Base-by-base conservation (phyloP, 2,329 filamentous ascomycete species). In the Sarocladiaceae sp. region DNA sequence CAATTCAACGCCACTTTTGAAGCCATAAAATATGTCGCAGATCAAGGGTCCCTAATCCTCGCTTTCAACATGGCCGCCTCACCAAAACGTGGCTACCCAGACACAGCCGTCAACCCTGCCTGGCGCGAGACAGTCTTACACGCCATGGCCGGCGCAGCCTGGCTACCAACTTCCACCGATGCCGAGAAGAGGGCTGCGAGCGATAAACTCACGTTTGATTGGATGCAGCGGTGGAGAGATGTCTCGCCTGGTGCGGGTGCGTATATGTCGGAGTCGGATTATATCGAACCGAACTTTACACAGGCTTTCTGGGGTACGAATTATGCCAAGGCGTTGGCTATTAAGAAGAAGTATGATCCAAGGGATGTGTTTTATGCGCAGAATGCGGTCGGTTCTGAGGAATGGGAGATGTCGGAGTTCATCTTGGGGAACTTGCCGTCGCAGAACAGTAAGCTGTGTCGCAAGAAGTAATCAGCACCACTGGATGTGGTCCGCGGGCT, bases 181-280 rank as follows among this genome's bases (percentile, higher is more conserved):
- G 36, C 8, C 8, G 18, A 8, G 12, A 10, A 20, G 36, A 39
- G 18, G 18, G 18, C 18, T 10, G 36, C 36, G 12, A 39, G 36
- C 17, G 36, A 39, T 7, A 39, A 39, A 17, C 10, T 39, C 36
- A 39, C 36, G 52, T 59, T 66, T 37, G 59, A 62, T 47, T 71
- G 66, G 62, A 65, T 67, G 61, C 50, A 57, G 52, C 51, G 57
- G 1, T 64, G 63, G 60, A 37, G 61, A n/a, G 58, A 59, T 2
- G 29, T 33, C 29, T 15, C 29, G 29, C 60, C 60, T 1, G 50
- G 48, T 8, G 8, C 36, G 1, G 75, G 75, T 4, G 66, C 72
- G 4, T 79, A 79, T 55, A 60, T 77, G 60, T 79, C 78, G 55
- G 79, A 83, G 65, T 73, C 68, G 2, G 73, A 80, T 59, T 71